These are phyloP conservation scores for Colletotrichum australisinense DNA, from an alignment of 2,329 filamentous ascomycete genomes.

Conservation along the genomic window DNA sequence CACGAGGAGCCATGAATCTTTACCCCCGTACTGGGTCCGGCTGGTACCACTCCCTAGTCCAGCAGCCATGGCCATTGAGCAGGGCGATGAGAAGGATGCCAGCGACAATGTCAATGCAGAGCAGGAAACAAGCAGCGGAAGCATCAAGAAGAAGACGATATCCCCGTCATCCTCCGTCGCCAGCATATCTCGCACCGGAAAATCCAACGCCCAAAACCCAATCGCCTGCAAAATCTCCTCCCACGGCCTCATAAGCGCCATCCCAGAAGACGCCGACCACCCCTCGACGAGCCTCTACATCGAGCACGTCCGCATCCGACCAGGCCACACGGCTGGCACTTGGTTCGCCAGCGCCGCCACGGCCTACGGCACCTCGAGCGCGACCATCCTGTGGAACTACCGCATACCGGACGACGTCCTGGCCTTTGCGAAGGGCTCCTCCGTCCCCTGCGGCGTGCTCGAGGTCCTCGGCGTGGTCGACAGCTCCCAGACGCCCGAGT, in stretches of 20 bases:
- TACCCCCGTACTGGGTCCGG: slow-evolving; percentile 71
- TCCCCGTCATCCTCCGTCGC: slow-evolving; percentile 45
- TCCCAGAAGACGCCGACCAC: slow-evolving; percentile 47
- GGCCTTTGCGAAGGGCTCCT: slow-evolving; percentile 60
- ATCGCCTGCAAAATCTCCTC: slow-evolving; percentile 62
- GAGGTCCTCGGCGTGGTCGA: slow-evolving; percentile 64
- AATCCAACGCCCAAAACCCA: slow-evolving; percentile 40
- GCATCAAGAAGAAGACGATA: slow-evolving; percentile 19
- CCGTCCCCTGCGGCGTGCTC: slow-evolving; percentile 69
- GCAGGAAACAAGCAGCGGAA: not conserved
- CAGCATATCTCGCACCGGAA: slow-evolving; percentile 47
- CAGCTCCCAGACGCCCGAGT: slow-evolving; percentile 64
- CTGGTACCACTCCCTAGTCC: slow-evolving; percentile 49
- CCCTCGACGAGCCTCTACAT: slow-evolving; percentile 53
- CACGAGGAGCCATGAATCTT: slow-evolving; percentile 59
- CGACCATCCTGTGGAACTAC: slow-evolving; percentile 71
- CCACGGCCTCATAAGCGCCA: slow-evolving; percentile 58
- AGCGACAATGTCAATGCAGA: not conserved
- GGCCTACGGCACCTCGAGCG: slow-evolving; percentile 63
- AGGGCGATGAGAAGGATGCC: not conserved
- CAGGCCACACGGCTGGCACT: slow-evolving; percentile 51
- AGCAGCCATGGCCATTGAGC: slow-evolving; percentile 5
- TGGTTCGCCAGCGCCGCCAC: slow-evolving; percentile 70
- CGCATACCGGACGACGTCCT: slow-evolving; percentile 65
- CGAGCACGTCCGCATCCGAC: slow-evolving; percentile 56